These are phyloP conservation scores for Nitzschia sp. DNA, from an alignment of 108 stramenopile species.

Conservation along the genomic window DNA sequence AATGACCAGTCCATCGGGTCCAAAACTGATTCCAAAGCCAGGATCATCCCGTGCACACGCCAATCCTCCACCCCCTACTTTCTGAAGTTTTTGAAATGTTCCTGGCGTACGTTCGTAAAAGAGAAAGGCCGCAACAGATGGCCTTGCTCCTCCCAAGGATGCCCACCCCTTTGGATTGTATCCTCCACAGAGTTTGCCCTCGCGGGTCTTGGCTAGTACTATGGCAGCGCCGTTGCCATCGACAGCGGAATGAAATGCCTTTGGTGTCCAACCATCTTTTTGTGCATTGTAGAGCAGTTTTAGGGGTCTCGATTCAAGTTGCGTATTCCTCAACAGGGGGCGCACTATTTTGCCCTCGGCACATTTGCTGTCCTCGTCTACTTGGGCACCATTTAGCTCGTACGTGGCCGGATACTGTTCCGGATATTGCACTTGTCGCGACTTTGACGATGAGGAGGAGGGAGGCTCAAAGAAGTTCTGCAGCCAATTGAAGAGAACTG, in stretches of 20 bases:
- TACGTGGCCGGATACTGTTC: constrained; percentile 46
- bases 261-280: constrained; percentile 56
- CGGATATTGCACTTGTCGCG: constrained; percentile 32
- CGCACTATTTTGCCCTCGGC: constrained; percentile 34
- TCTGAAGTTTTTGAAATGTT: constrained; percentile 49
- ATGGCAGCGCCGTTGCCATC: constrained; percentile 74
- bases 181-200: constrained; percentile 48
- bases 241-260: constrained; percentile 50
- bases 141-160: constrained; percentile 56
- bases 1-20: constrained; percentile 68
- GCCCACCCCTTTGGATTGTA: constrained; percentile 80
- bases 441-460: not conserved
- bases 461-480: constrained; percentile 32
- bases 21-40: constrained; percentile 63
- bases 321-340: constrained; percentile 65
- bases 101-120: constrained; percentile 42
- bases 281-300: constrained; percentile 59
- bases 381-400: constrained; percentile 17
- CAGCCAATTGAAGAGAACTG: constrained; percentile 26
- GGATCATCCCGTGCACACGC: constrained; percentile 70
- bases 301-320: constrained; percentile 60
- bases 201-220: constrained; percentile 43
- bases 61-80: constrained; percentile 71
- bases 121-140: constrained; percentile 61
- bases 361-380: constrained; percentile 16